A percentile compares a stretch with the other conserved stretches of the same genome.
Evolutionary conservation across 148 eudicot genomes (phyloP).

Genomic region (Rhododendron molle): DNA sequence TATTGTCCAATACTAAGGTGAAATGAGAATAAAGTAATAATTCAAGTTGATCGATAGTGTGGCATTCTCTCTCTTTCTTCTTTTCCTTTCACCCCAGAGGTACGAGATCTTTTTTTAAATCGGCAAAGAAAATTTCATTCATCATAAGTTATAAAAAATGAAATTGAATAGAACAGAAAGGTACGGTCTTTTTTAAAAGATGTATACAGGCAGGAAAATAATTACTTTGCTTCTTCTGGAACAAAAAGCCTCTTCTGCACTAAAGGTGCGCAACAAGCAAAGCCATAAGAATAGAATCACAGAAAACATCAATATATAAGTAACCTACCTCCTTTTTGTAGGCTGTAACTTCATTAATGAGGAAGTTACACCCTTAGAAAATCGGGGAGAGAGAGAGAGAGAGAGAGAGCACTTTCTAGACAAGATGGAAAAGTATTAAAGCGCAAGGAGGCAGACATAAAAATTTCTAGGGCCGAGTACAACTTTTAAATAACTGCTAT

Average conservation of each 20-base stretch:
- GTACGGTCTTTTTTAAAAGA: background rate
- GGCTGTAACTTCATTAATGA: background rate
- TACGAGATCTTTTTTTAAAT: background rate
- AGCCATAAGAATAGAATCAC: background rate
- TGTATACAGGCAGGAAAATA: background rate
- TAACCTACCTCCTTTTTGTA: background rate
- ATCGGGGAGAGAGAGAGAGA: background rate
- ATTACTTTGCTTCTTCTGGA: background rate
- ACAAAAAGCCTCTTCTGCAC: background rate
- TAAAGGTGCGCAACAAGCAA: background rate
- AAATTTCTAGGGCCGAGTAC: background rate
- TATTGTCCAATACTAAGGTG: background rate
- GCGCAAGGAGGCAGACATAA: background rate
- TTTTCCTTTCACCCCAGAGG: background rate
- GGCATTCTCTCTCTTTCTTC: background rate
- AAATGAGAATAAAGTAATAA: background rate
- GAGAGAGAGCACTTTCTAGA: background rate
- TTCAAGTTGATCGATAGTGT: background rate
- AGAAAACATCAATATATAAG: background rate
- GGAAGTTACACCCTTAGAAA: background rate
- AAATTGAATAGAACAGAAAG: background rate
- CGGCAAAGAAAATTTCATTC: background rate
- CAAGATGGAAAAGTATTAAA: background rate
- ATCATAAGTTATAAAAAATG: background rate
- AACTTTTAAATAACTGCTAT: background rate